Conservation (phyloP, 257 asterid species). For the Schizonepeta tenuifolia region DNA sequence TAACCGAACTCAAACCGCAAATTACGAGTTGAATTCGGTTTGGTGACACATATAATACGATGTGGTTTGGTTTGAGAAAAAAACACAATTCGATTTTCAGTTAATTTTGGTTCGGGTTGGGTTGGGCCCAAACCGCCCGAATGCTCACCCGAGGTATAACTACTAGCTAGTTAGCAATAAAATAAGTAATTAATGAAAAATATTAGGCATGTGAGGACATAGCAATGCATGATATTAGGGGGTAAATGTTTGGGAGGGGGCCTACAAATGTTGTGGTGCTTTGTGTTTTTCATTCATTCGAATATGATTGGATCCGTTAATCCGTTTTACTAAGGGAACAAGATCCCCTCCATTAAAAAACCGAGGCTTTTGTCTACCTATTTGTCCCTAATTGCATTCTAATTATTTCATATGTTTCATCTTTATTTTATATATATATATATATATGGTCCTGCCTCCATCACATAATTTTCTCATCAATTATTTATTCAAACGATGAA, state of each 20-base stretch:
- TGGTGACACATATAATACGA: too few relatives aligned
- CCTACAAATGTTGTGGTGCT: conserved; percentile 59
- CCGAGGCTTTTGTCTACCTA: conserved; percentile 54
- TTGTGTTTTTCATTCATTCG: conserved; percentile 43
- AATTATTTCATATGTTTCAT: neutral
- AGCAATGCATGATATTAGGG: conserved; percentile 41
- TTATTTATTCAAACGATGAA: neutral
- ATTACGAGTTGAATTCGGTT: too few relatives aligned
- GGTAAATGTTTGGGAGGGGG: conserved; percentile 37
- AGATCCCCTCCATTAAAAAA: conserved; percentile 52
- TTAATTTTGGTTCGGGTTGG: too few relatives aligned
- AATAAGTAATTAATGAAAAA: neutral
- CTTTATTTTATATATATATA: neutral
- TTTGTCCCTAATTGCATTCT: conserved; percentile 45
- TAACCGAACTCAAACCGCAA: too few relatives aligned
- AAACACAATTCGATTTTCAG: too few relatives aligned
- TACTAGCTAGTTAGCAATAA: neutral
- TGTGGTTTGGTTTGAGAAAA: too few relatives aligned
- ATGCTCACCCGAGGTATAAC: too few relatives aligned
- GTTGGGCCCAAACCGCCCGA: too few relatives aligned
- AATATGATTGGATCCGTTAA: conserved; percentile 52
- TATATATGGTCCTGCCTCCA: neutral
- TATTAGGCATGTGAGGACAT: conserved; percentile 13
- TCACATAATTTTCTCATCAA: neutral
- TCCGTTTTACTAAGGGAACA: conserved; percentile 45